Conservation (phyloP, 805 yeast species). For the Candida quercuum region DNA sequence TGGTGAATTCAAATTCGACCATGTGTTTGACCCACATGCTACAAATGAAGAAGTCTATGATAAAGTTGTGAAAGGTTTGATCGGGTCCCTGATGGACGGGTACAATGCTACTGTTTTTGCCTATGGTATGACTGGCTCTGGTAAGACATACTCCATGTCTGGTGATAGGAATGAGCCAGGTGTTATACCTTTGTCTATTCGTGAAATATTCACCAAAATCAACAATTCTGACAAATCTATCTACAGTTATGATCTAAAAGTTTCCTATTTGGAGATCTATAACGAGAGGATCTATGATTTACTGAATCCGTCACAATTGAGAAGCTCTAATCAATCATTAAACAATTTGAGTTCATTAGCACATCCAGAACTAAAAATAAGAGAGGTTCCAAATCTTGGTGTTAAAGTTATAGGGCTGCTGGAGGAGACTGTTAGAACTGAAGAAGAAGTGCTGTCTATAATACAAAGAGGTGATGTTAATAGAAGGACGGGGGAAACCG, state of each 20-base stretch:
- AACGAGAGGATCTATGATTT: slow-evolving; percentile 87
- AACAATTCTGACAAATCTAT: slow-evolving; percentile 19
- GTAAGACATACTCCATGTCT: slow-evolving; percentile 94
- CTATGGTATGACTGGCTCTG: slow-evolving; percentile 96
- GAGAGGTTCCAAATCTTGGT: slow-evolving; percentile 73
- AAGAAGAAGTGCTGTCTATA: slow-evolving; percentile 53
- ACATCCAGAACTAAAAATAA: slow-evolving; percentile 55
- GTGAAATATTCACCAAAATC: slow-evolving; percentile 49
- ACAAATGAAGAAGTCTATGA: slow-evolving; percentile 59
- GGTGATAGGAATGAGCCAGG: slow-evolving; percentile 55
- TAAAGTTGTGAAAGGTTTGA: slow-evolving; percentile 46
- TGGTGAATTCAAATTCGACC: slow-evolving; percentile 70
- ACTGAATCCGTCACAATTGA: slow-evolving; percentile 33
- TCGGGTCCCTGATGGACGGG: slow-evolving; percentile 57
- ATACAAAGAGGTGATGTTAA: slow-evolving; percentile 67
- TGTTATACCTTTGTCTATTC: slow-evolving; percentile 72
- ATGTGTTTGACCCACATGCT: slow-evolving; percentile 58
- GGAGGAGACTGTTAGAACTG: slow-evolving; percentile 50
- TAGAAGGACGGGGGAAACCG: slow-evolving; percentile 83
- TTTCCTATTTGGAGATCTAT: slow-evolving; percentile 86
- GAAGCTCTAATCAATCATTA: background rate
- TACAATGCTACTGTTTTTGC: slow-evolving; percentile 89
- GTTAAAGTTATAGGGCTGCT: slow-evolving; percentile 71
- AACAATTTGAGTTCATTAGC: background rate
- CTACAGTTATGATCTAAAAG: slow-evolving; percentile 39